phyloP scores from a whole-genome alignment of 139 green algal species.

The Coccomyxa sp. region DNA sequence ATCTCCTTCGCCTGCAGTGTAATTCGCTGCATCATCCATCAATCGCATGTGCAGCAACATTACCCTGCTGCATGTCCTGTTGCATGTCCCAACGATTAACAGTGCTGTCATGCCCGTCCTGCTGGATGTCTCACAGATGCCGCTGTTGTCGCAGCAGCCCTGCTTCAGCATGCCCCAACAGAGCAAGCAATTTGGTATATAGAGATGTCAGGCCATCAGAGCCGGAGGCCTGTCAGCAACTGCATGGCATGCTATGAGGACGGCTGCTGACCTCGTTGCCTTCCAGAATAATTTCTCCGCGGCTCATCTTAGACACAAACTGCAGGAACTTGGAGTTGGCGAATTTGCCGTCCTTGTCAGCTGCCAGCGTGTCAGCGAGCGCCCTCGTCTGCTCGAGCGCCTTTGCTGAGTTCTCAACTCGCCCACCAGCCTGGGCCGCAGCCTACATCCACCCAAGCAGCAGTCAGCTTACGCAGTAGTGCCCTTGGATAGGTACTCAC shows the following conservation, averaged over 20 bases:
- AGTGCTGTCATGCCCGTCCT: background rate
- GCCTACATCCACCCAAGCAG: no score
- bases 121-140: no score
- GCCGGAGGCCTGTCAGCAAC: no score
- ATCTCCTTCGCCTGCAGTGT: conserved; percentile 56
- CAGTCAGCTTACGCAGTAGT: no score
- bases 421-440: background rate
- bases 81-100: background rate
- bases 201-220: no score
- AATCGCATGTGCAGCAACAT: background rate
- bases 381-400: conserved; percentile 41
- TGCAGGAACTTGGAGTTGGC: conserved; percentile 88
- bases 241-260: no score
- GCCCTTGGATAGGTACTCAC: no score
- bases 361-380: conserved; percentile 49
- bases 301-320: conserved; percentile 95
- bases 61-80: background rate
- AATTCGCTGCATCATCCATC: background rate
- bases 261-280: conserved; percentile 72
- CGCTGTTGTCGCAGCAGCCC: no score
- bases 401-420: background rate
- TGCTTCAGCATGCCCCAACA: no score
- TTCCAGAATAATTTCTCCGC: conserved; percentile 77
- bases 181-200: no score
- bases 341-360: conserved; percentile 74